Conservation (phyloP, 768 basidiomycete genomes). For the Trametes sanguinea region DNA sequence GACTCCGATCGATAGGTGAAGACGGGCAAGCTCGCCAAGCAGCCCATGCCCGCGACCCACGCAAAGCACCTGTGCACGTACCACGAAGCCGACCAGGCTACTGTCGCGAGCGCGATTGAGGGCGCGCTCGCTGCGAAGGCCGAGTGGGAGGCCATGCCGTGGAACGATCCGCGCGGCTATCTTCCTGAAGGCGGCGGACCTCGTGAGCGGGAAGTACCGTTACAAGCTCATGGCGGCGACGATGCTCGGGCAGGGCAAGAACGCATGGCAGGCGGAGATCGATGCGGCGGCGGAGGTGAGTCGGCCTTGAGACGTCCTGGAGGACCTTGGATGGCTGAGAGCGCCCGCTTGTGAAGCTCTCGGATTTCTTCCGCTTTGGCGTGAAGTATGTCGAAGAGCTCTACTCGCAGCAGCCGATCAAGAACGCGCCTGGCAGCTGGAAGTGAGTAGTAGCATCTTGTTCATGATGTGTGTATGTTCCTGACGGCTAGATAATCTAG, state of each 20-base stretch:
- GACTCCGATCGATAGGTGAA: constrained; percentile 53
- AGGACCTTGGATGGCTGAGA: neutral
- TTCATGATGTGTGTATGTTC: neutral
- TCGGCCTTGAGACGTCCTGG: neutral
- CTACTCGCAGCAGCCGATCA: constrained; percentile 85
- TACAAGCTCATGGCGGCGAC: constrained; percentile 95
- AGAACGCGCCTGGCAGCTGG: constrained; percentile 87
- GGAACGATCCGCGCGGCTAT: constrained; percentile 97
- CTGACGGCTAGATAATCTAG: constrained; percentile 41
- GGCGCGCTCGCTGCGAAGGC: constrained; percentile 84
- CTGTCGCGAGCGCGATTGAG: constrained; percentile 78
- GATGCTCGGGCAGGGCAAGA: constrained; percentile 98
- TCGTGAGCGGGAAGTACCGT: constrained; percentile 93
- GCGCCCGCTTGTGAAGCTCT: constrained; percentile 47
- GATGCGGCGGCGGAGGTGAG: constrained; percentile 96
- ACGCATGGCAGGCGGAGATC: constrained; percentile 99
- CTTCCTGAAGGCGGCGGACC: constrained; percentile 97
- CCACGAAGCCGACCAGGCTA: constrained; percentile 82
- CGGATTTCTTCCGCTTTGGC: constrained; percentile 95
- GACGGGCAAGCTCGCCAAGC: constrained; percentile 77
- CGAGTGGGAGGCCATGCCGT: constrained; percentile 93
- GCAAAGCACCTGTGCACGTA: constrained; percentile 79
- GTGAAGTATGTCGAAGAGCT: constrained; percentile 97
- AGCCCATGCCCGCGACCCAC: constrained; percentile 86
- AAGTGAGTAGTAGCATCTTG: constrained; percentile 72